Evolutionary conservation across 164 flowering plant genomes (phyloP).

Genomic region (Vitis cinerea): DNA sequence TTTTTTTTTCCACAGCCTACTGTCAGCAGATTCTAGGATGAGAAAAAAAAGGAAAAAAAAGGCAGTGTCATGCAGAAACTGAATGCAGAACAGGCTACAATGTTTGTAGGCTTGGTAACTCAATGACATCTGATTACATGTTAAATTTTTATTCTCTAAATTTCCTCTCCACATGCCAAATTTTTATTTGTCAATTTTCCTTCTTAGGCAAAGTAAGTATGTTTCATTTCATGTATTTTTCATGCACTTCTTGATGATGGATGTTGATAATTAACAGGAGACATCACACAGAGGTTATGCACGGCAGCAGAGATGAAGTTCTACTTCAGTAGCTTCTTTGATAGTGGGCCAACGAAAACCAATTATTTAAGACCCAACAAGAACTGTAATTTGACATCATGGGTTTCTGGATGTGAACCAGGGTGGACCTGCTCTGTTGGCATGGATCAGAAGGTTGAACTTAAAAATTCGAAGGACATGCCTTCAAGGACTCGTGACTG

Average conservation of each 20-base stretch:
- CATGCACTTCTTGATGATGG: constrained; percentile 2
- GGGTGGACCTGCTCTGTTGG: constrained; percentile 52
- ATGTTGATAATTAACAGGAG: constrained; percentile 40
- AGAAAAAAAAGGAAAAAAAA: too few relatives aligned
- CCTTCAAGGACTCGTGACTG: constrained; percentile 39
- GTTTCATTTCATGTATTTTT: not conserved
- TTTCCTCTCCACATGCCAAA: too few relatives aligned
- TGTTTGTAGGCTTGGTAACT: too few relatives aligned
- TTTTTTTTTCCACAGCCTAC: too few relatives aligned
- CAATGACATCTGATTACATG: too few relatives aligned
- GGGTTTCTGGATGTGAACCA: constrained; percentile 63
- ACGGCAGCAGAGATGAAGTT: constrained; percentile 82
- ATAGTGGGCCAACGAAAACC: constrained; percentile 18
- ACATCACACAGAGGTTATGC: constrained; percentile 61
- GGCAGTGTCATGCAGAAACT: too few relatives aligned
- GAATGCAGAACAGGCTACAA: too few relatives aligned
- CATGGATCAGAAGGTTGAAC: constrained; percentile 20
- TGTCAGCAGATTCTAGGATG: too few relatives aligned
- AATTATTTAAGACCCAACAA: constrained; percentile 38
- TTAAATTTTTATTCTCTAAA: too few relatives aligned
- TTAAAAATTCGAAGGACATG: constrained; percentile 23
- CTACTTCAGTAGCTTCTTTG: constrained; percentile 52
- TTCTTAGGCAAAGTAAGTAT: not conserved
- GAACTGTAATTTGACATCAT: constrained; percentile 52
- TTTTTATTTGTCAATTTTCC: too few relatives aligned